phyloP scores from a whole-genome alignment of 2,329 filamentous ascomycete species.

The Pseudocercospora crystallina region DNA sequence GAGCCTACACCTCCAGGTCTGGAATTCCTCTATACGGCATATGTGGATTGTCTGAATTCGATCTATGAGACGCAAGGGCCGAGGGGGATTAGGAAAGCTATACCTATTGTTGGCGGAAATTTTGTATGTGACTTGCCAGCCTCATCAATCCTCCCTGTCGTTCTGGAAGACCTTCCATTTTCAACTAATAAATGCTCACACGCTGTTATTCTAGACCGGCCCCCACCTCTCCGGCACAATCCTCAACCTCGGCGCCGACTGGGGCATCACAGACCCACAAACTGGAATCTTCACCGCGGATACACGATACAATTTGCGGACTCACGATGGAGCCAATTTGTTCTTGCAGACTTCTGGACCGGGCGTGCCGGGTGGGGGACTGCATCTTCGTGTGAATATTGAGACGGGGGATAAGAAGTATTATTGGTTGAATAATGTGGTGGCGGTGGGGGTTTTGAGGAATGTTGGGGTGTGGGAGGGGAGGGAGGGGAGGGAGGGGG shows the following conservation, averaged over 20 bases:
- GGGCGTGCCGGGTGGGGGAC: constrained; percentile 28
- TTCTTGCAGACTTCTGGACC: constrained; percentile 37
- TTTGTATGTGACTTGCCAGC: constrained; percentile 8
- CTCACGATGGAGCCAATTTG: constrained; percentile 37
- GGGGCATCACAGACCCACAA: constrained; percentile 35
- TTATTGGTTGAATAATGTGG: constrained; percentile 41
- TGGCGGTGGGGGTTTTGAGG: constrained; percentile 26
- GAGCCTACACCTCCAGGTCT: constrained; percentile 24
- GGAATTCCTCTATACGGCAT: constrained; percentile 33
- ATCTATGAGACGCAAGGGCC: constrained; percentile 30
- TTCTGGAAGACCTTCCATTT: too few relatives aligned
- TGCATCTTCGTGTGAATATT: constrained; percentile 36
- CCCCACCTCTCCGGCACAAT: constrained; percentile 31
- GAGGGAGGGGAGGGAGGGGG: neutral
- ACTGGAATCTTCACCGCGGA: constrained; percentile 36
- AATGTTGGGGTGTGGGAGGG: constrained; percentile 3
- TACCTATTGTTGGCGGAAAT: constrained; percentile 34
- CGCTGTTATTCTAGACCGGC: constrained; percentile 25
- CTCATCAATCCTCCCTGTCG: too few relatives aligned
- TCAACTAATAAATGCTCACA: too few relatives aligned
- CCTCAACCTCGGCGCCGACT: constrained; percentile 40
- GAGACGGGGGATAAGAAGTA: constrained; percentile 38
- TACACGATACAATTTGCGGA: constrained; percentile 40
- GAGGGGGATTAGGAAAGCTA: constrained; percentile 29
- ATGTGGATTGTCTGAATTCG: constrained; percentile 25